Percentiles rank a stretch among this genome's conserved stretches.
Conservation (phyloP, 1,139 yeast genomes). For the Taiozyma sp. region DNA sequence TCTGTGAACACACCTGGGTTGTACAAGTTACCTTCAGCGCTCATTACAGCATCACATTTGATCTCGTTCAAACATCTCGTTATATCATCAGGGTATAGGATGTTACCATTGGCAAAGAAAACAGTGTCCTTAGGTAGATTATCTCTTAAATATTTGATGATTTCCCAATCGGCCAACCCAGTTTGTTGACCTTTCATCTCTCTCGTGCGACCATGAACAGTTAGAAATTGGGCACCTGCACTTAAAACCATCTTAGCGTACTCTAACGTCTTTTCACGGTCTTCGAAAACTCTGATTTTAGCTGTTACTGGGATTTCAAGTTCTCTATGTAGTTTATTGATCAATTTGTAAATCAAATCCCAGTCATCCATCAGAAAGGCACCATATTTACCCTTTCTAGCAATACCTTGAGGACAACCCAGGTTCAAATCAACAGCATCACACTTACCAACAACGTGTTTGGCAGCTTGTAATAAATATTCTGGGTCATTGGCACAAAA, state of each 20-base stretch:
- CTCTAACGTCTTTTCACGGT: constrained; percentile 73
- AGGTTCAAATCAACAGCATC: constrained; percentile 95
- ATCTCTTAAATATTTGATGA: constrained; percentile 69
- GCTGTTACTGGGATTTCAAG: constrained; percentile 90
- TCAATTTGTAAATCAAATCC: constrained; percentile 72
- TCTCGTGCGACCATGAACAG: constrained; percentile 93
- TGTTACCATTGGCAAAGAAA: constrained; percentile 90
- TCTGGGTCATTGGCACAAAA: constrained; percentile 97
- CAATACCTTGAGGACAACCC: constrained; percentile 99
- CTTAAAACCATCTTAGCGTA: constrained; percentile 89
- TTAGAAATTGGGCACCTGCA: constrained; percentile 94
- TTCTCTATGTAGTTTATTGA: constrained; percentile 67
- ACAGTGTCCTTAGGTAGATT: constrained; percentile 81
- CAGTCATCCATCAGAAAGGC: constrained; percentile 97
- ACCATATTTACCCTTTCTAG: constrained; percentile 91
- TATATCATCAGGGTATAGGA: constrained; percentile 79
- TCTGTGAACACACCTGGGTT: constrained; percentile 82
- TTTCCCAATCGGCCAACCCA: constrained; percentile 92
- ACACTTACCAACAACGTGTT: constrained; percentile 72
- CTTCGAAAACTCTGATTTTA: constrained; percentile 87
- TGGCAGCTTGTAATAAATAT: constrained; percentile 74
- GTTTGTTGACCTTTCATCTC: constrained; percentile 98
- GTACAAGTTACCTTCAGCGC: constrained; percentile 92
- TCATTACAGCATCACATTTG: constrained; percentile 89
- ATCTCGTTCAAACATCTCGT: constrained; percentile 59